These are phyloP conservation scores for Candida dendrica DNA, from an alignment of 805 yeast genomes.

Conservation along the genomic window DNA sequence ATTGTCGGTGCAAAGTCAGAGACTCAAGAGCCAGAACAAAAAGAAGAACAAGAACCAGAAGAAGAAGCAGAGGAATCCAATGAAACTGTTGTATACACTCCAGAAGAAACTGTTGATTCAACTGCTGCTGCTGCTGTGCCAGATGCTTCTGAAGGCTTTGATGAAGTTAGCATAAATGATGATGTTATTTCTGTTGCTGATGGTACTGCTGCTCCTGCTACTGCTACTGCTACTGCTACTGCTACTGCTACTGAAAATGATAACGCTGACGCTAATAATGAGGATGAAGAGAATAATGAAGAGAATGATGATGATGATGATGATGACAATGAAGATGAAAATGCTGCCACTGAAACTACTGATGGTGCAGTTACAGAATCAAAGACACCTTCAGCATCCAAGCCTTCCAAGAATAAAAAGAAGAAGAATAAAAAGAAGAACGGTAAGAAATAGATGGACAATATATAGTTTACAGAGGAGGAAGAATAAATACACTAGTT, in stretches of 20 bases:
- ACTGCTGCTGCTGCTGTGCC: conserved; percentile 2
- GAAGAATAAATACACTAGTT: neutral
- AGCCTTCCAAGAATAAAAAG: conserved; percentile 23
- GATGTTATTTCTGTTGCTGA: conserved; percentile 7
- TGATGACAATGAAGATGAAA: conserved; percentile 1
- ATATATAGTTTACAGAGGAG: neutral
- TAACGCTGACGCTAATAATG: conserved; percentile 2
- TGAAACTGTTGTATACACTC: no score
- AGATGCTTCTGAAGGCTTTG: conserved; percentile 2
- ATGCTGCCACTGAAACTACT: conserved; percentile 1
- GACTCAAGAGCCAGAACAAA: neutral
- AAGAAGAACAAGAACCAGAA: neutral
- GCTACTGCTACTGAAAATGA: conserved; percentile 9
- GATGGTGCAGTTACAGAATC: conserved; percentile 1
- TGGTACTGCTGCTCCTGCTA: conserved; percentile 2
- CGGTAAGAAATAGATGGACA: conserved; percentile 17
- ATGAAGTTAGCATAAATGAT: neutral
- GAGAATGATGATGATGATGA: conserved; percentile 3
- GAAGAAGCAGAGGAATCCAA: neutral
- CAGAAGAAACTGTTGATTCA: no score
- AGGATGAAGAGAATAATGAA: conserved; percentile 1
- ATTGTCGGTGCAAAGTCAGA: neutral
- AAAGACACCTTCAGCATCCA: no score
- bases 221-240: neutral
- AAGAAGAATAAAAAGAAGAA: conserved; percentile 29